A percentile compares a stretch with the other conserved stretches of the same genome.
phyloP scores from a whole-genome alignment of 1,284 basidiomycete species.

The Ganoderma sinense region DNA sequence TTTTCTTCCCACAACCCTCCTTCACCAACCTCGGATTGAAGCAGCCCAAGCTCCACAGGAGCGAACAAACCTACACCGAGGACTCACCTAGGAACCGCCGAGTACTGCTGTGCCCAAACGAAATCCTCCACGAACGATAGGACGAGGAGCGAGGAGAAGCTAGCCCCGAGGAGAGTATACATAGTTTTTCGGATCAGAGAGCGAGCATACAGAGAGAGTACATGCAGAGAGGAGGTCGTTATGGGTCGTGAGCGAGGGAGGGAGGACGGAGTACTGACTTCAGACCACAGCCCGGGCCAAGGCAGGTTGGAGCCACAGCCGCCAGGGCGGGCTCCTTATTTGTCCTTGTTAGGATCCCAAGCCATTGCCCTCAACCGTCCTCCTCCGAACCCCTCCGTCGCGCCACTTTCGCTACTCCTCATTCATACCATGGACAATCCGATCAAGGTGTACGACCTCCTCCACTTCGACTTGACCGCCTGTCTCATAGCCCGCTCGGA shows the following conservation, averaged over 20 bases:
- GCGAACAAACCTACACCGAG: background rate
- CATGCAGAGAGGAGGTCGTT: slow-evolving; percentile 30
- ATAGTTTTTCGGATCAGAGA: slow-evolving; percentile 20
- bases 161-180: slow-evolving; percentile 21
- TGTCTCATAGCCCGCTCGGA: background rate
- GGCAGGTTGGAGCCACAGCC: background rate
- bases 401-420: background rate
- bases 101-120: slow-evolving; percentile 31
- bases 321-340: slow-evolving; percentile 22
- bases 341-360: slow-evolving; percentile 37
- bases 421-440: background rate
- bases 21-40: background rate
- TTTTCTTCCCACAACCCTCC: background rate
- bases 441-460: background rate
- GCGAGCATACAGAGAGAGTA: slow-evolving; percentile 27
- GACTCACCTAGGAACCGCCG: slow-evolving; percentile 38
- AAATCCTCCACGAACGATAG: slow-evolving; percentile 26
- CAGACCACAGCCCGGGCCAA: slow-evolving; percentile 22
- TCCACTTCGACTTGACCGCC: background rate
- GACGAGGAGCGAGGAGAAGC: slow-evolving; percentile 23
- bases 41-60: background rate
- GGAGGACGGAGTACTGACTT: slow-evolving; percentile 23
- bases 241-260: slow-evolving; percentile 27
- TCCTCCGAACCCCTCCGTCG: background rate
- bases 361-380: slow-evolving; percentile 28